Conservation (phyloP, 768 basidiomycete genomes). For the Gloeostereum incarnatum region DNA sequence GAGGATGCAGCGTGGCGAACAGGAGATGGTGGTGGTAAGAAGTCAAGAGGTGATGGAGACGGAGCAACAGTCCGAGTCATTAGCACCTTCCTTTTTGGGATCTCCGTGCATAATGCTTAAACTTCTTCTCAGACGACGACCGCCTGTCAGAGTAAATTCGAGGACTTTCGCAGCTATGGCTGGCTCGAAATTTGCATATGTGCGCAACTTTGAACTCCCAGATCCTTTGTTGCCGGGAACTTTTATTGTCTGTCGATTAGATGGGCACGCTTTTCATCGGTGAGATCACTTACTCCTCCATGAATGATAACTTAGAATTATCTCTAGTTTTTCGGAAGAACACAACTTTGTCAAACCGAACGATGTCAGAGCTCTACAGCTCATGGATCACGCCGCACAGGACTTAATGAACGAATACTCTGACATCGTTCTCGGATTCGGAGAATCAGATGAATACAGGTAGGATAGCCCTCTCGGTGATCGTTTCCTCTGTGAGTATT, state of each 20-base stretch:
- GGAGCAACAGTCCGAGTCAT: too few relatives aligned
- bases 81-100: too few relatives aligned
- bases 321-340: constrained; percentile 67
- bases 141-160: too few relatives aligned
- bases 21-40: too few relatives aligned
- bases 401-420: constrained; percentile 74
- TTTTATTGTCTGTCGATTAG: constrained; percentile 79
- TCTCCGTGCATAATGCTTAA: not conserved
- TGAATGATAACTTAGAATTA: too few relatives aligned
- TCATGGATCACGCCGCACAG: constrained; percentile 90
- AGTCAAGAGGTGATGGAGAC: too few relatives aligned
- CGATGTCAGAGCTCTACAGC: constrained; percentile 72
- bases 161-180: constrained; percentile 83
- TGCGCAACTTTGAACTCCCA: constrained; percentile 80
- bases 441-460: constrained; percentile 98
- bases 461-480: constrained; percentile 17
- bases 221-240: constrained; percentile 80
- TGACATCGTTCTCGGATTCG: constrained; percentile 84
- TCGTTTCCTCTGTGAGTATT: not conserved
- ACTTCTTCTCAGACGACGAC: constrained; percentile 1
- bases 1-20: too few relatives aligned
- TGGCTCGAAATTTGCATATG: constrained; percentile 88
- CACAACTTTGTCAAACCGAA: constrained; percentile 89
- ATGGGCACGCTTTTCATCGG: constrained; percentile 94
- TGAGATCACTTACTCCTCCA: constrained; percentile 17